Evolutionary conservation across 495 filamentous ascomycete species (phyloP).

Genomic region (Diplogelasinospora grovesii): DNA sequence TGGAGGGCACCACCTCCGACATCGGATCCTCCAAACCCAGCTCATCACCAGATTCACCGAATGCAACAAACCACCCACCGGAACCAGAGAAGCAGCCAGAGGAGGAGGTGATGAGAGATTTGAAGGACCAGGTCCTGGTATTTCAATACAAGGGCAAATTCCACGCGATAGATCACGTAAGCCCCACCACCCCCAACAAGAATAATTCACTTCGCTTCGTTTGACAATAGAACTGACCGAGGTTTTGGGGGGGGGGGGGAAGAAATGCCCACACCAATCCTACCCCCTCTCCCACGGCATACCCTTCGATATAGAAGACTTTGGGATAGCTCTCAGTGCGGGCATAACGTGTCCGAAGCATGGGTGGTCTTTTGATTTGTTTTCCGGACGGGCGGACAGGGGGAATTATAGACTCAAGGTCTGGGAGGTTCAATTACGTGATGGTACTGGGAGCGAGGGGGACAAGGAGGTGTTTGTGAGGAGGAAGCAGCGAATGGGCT

Average conservation of each 20-base stretch:
- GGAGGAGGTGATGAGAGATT: constrained; percentile 22
- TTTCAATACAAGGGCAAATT: constrained; percentile 52
- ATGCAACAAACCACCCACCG: too few species aligned
- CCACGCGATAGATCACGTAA: constrained; percentile 55
- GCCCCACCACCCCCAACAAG: too few species aligned
- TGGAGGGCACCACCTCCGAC: constrained; percentile 1
- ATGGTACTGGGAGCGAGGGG: constrained; percentile 4
- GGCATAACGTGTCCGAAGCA: constrained; percentile 56
- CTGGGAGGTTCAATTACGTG: constrained; percentile 53
- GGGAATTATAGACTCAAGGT: constrained; percentile 51
- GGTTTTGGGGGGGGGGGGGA: too few species aligned
- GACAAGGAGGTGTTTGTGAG: constrained; percentile 54
- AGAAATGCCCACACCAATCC: constrained; percentile 57
- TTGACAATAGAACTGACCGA: too few species aligned
- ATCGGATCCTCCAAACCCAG: neutral
- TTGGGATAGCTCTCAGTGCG: constrained; percentile 43
- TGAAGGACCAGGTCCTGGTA: constrained; percentile 53
- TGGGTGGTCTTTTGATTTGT: constrained; percentile 56
- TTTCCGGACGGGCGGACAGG: constrained; percentile 47
- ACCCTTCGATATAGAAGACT: constrained; percentile 59
- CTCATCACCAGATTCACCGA: too few species aligned
- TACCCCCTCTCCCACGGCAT: constrained; percentile 50
- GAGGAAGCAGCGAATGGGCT: constrained; percentile 38
- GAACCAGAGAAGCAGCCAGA: too few species aligned
- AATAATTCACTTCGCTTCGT: too few species aligned